Percentiles rank a stretch among this genome's conserved stretches.
Evolutionary conservation across 306 rosid genomes (phyloP).

Genomic region (Fragaria nilgerrensis): DNA sequence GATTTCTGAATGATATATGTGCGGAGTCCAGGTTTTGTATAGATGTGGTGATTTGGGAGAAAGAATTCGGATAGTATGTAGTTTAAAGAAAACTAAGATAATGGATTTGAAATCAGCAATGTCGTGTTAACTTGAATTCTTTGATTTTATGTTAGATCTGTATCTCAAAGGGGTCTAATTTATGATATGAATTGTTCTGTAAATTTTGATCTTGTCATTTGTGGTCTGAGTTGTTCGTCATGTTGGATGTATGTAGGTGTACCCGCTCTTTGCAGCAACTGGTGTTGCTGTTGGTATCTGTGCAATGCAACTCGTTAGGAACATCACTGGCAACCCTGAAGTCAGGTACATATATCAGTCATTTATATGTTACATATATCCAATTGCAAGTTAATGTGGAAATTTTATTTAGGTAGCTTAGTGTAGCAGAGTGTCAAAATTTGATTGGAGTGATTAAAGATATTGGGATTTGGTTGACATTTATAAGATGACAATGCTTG

Average conservation of each 20-base stretch:
- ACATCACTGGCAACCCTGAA: constrained; percentile 74
- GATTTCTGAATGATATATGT: no score
- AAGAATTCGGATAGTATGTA: background rate
- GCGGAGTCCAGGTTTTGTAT: background rate
- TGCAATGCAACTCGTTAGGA: constrained; percentile 79
- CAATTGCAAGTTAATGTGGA: background rate
- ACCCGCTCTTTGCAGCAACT: constrained; percentile 73
- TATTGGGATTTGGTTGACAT: background rate
- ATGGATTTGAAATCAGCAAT: background rate
- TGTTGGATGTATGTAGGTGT: constrained; percentile 49
- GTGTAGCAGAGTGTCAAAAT: background rate
- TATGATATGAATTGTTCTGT: background rate
- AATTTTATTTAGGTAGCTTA: background rate
- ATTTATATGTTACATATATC: background rate
- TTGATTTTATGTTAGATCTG: background rate
- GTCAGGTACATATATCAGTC: constrained; percentile 52
- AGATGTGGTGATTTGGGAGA: background rate
- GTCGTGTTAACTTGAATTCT: background rate
- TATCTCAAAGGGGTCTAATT: no score
- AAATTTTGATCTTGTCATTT: background rate
- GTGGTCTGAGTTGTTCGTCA: background rate
- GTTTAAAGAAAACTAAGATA: background rate
- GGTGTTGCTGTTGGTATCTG: constrained; percentile 88
- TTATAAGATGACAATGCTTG: background rate
- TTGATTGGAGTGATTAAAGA: background rate